Conservation (phyloP, 495 filamentous ascomycete genomes). For the Hypoxylon lenormandii region DNA sequence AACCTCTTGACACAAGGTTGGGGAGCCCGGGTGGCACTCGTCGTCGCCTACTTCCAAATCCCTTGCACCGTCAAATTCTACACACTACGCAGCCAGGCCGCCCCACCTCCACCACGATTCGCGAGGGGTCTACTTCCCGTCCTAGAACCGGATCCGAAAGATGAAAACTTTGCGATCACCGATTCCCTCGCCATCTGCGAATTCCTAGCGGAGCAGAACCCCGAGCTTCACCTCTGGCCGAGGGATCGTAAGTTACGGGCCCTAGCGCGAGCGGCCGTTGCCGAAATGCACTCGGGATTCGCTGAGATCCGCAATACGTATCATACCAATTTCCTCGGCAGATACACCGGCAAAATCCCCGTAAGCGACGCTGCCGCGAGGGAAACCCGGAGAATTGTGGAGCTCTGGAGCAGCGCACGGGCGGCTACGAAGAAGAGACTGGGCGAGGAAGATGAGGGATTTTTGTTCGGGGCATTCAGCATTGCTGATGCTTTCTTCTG, state of each 20-base stretch:
- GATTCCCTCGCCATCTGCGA: conserved; percentile 69
- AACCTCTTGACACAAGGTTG: conserved; percentile 28
- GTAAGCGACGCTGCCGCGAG: conserved; percentile 37
- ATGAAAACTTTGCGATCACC: conserved; percentile 51
- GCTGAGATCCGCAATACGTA: conserved; percentile 57
- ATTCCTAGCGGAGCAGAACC: conserved; percentile 63
- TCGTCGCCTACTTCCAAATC: conserved; percentile 40
- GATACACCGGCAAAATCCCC: conserved; percentile 48
- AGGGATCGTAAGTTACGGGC: conserved; percentile 58
- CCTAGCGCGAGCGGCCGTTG: conserved; percentile 62
- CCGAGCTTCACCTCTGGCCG: conserved; percentile 61
- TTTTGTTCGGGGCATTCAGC: conserved; percentile 55
- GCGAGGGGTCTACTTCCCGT: conserved; percentile 30
- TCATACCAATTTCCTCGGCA: conserved; percentile 60
- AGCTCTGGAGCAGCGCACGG: conserved; percentile 52
- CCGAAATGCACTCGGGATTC: conserved; percentile 70
- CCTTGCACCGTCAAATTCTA: conserved; percentile 32
- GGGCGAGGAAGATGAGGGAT: conserved; percentile 54
- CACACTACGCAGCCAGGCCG: conserved; percentile 19
- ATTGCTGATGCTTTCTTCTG: conserved; percentile 60
- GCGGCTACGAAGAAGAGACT: conserved; percentile 42
- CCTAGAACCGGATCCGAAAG: conserved; percentile 22
- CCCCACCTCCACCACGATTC: conserved; percentile 21
- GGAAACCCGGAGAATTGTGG: conserved; percentile 52
- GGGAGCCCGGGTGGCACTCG: conserved; percentile 38